Evolutionary conservation across 1,284 basidiomycete genomes (phyloP), one percentile per base, ranked within the genome.

Genomic region (Trichosporon coremiiforme): DNA sequence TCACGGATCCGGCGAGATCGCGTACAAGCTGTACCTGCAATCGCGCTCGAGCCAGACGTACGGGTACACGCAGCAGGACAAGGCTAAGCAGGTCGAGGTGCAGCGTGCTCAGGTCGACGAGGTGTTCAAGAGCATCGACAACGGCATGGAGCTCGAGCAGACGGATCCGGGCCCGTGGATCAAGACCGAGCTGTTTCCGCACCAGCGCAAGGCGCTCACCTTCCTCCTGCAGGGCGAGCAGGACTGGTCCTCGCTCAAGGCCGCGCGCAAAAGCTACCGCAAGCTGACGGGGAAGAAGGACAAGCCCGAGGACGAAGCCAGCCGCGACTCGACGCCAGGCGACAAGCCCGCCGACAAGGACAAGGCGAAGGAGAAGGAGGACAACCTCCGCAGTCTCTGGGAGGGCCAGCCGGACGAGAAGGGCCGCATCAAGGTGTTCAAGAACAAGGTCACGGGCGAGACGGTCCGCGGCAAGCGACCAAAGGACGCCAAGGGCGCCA

Each of bases 191-290:
- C 86, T 99, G 8, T 98, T 98, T 82, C 92, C 95, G 17, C 97
- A 99, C 85, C 97, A 99, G 85, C 96, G 96, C 85, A 96, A 97
- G 83, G 97, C 95, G 25, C 86, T 99, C 25, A 94, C 95, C 0
- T 99, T 99, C 84, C 85, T 99, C 64, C 86, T 98, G n/a, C 93
- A 96, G 77, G 89, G 95, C 50, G 97, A 99, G 83, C 77, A 80
- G 60, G 84, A 85, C 67, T 75, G 72, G 53, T 74, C 77, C 15
- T 75, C 76, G 35, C 70, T 83, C 47, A 82, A 81, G 68, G 70
- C 76, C 35, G 80, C 80, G 8, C 74, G 76, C 60, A 79, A 79
- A 66, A 70, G 73, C 38, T 74, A 75, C 8, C 78, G 77, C 50
- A 77, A 77, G 69, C 69, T 73, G 7, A 36, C 72, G 2, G 38